Evolutionary conservation across 257 asterid genomes (phyloP).

Genomic region (Plantago ovata): DNA sequence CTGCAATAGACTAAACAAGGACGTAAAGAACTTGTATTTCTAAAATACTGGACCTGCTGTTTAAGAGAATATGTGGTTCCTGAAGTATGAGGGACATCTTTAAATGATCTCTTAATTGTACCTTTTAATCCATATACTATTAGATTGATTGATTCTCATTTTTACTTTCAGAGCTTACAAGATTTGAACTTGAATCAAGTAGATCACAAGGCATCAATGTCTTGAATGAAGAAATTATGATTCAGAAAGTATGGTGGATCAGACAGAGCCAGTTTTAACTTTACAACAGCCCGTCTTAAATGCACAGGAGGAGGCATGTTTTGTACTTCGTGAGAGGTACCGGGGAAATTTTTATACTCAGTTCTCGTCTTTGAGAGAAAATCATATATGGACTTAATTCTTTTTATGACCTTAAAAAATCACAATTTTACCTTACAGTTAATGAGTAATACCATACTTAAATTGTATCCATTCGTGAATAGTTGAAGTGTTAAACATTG

Average conservation of each 20-base stretch:
- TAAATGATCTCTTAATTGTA: too few species aligned
- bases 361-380: constrained; percentile 10
- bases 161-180: constrained; percentile 19
- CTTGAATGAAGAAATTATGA: constrained; percentile 20
- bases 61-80: too few species aligned
- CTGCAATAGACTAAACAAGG: too few species aligned
- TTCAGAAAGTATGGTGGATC: neutral
- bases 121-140: neutral
- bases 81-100: too few species aligned
- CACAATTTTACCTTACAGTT: constrained; percentile 8
- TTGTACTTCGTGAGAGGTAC: constrained; percentile 4
- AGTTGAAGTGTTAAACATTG: neutral
- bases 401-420: neutral
- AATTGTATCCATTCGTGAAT: constrained; percentile 17
- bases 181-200: constrained; percentile 16
- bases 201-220: constrained; percentile 17
- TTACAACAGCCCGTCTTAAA: constrained; percentile 5
- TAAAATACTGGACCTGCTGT: too few species aligned
- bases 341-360: constrained; percentile 11
- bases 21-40: too few species aligned
- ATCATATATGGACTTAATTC: constrained; percentile 17
- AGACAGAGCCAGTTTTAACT: neutral
- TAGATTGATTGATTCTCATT: neutral
- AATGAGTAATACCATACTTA: constrained; percentile 9
- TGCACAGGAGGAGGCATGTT: constrained; percentile 9